A percentile compares a stretch with the other conserved stretches of the same genome.
Conservation (phyloP, 352 stramenopile species). For the Pilasporangium apinafurcum region DNA sequence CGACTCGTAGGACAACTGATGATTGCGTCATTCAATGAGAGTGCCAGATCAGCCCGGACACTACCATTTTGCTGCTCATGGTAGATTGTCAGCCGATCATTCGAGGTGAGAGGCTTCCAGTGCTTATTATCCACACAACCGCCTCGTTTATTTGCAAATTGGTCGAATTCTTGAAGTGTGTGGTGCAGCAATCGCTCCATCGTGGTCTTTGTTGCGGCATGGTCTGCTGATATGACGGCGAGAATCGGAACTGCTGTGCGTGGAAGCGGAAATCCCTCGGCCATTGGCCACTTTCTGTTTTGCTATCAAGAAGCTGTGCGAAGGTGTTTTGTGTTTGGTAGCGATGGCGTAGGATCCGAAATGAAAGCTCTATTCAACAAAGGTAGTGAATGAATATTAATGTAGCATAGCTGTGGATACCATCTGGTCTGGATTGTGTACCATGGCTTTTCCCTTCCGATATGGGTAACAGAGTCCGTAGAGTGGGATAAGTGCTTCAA, state of each 20-base stretch:
- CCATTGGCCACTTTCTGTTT: no score
- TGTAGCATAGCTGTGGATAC: no score
- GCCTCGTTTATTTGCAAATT: slow-evolving; percentile 19
- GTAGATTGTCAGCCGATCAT: slow-evolving; percentile 44
- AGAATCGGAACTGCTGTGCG: slow-evolving; percentile 33
- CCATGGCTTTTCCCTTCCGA: no score
- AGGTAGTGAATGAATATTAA: no score
- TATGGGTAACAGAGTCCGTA: no score
- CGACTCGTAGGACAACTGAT: slow-evolving; percentile 17
- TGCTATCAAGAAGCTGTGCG: no score
- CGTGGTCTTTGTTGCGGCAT: slow-evolving; percentile 26
- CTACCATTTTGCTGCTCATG: slow-evolving; percentile 27
- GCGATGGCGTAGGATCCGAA: no score
- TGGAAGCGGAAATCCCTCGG: slow-evolving; percentile 56
- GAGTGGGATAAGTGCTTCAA: no score
- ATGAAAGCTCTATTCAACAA: no score
- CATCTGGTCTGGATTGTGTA: no score
- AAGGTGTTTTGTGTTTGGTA: no score
- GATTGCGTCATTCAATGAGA: slow-evolving; percentile 16
- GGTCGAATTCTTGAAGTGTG: slow-evolving; percentile 42
- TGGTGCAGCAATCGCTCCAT: slow-evolving; percentile 32
- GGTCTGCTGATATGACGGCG: slow-evolving; percentile 26
- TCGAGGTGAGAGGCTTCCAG: slow-evolving; percentile 34
- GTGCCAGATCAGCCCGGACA: slow-evolving; percentile 8
- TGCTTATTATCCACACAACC: slow-evolving; percentile 25